Conservation (phyloP, 768 basidiomycete genomes). For the Kwoniella pini region DNA sequence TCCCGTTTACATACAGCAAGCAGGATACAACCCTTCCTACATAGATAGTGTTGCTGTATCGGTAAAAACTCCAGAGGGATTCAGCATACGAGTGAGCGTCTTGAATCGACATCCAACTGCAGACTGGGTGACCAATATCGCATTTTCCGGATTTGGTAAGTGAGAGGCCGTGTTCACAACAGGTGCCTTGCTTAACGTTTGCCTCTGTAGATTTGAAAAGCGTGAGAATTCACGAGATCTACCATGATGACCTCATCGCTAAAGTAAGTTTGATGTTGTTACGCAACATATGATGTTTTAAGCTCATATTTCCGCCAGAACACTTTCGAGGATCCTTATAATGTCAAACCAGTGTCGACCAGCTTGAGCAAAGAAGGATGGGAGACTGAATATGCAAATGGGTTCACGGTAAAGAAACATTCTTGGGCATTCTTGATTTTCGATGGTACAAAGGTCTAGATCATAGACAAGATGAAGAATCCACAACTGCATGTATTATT, state of each 20-base stretch:
- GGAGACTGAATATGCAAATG: constrained; percentile 9
- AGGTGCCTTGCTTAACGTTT: not conserved
- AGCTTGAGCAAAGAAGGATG: constrained; percentile 23
- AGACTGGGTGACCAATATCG: constrained; percentile 51
- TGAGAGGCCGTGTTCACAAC: not conserved
- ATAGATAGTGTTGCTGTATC: constrained; percentile 61
- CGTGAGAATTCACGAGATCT: constrained; percentile 61
- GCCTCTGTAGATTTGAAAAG: constrained; percentile 55
- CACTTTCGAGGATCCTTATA: constrained; percentile 48
- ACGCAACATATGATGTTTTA: not conserved
- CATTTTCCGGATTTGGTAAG: constrained; percentile 38
- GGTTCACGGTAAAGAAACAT: constrained; percentile 39
- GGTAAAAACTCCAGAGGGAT: constrained; percentile 49
- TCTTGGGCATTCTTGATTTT: constrained; percentile 52
- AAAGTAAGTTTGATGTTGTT: constrained; percentile 32
- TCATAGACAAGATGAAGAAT: too few species aligned
- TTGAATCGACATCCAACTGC: constrained; percentile 60
- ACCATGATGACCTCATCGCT: constrained; percentile 58
- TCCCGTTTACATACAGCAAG: constrained; percentile 60
- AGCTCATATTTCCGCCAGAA: constrained; percentile 31
- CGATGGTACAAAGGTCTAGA: constrained; percentile 18
- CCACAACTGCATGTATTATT: too few species aligned
- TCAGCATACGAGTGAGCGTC: constrained; percentile 60
- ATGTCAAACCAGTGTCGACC: constrained; percentile 32
- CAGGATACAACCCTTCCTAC: constrained; percentile 57